Conservation (phyloP, 768 basidiomycete species). For the Mycena filopes region DNA sequence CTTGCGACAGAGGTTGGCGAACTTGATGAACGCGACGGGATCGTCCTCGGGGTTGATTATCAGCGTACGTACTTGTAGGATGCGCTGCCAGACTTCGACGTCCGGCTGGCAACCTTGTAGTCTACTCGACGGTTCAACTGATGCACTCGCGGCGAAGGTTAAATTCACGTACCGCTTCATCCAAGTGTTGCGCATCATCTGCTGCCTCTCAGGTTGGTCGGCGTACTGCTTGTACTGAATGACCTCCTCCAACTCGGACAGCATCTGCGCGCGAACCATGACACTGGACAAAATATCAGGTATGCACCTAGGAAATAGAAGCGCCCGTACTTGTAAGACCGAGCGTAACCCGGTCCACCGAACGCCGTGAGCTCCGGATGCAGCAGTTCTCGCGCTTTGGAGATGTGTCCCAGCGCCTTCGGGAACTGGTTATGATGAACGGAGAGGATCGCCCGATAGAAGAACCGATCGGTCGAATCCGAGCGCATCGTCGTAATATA, state of each 20-base stretch:
- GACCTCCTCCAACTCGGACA: constrained; percentile 97
- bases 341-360: constrained; percentile 96
- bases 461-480: constrained; percentile 93
- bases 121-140: constrained; percentile 51
- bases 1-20: constrained; percentile 97
- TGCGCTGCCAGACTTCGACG: constrained; percentile 99
- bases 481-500: constrained; percentile 94
- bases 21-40: constrained; percentile 98
- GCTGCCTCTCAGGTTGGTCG: constrained; percentile 92
- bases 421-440: constrained; percentile 98
- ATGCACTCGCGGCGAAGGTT: background rate
- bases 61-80: constrained; percentile 93
- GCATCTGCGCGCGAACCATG: constrained; percentile 98
- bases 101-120: constrained; percentile 97
- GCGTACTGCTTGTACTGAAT: constrained; percentile 94
- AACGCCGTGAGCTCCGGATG: constrained; percentile 93
- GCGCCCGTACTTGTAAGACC: constrained; percentile 88
- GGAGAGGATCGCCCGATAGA: constrained; percentile 95
- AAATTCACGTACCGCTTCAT: constrained; percentile 78
- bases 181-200: constrained; percentile 94
- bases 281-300: constrained; percentile 62
- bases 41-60: constrained; percentile 95
- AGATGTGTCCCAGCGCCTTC: constrained; percentile 90
- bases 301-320: background rate
- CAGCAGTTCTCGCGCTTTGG: constrained; percentile 90